Percentiles rank a stretch among this genome's conserved stretches.
phyloP scores from a whole-genome alignment of 2,329 filamentous ascomycete genomes.

The Raffaelea albimanens region DNA sequence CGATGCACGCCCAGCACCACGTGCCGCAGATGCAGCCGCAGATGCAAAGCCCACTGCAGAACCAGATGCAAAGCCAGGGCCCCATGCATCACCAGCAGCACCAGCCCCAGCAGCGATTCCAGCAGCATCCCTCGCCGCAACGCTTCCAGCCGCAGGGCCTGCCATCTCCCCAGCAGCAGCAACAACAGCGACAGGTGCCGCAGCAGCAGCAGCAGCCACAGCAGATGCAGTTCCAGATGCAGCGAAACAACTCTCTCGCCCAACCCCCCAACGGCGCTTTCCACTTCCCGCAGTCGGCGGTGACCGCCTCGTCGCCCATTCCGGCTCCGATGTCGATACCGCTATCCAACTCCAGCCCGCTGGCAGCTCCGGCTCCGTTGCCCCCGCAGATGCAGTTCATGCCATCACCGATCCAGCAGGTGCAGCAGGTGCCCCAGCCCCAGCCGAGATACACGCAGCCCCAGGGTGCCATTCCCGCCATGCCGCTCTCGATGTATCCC shows the following conservation, averaged over 20 bases:
- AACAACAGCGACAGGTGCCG: slow-evolving; percentile 3
- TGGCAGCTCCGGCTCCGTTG: neutral
- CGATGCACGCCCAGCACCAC: neutral
- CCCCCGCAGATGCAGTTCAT: slow-evolving; percentile 9
- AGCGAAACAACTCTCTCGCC: slow-evolving; percentile 5
- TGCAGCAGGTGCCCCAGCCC: too few species aligned
- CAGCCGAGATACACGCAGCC: slow-evolving; percentile 2
- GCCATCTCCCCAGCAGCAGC: too few species aligned
- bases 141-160: neutral
- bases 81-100: neutral
- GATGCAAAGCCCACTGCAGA: slow-evolving; percentile 1
- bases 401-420: slow-evolving; percentile 4
- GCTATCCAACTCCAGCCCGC: neutral
- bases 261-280: slow-evolving; percentile 3
- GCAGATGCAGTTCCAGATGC: slow-evolving; percentile 7
- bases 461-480: slow-evolving; percentile 2
- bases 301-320: slow-evolving; percentile 3
- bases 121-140: slow-evolving; percentile 2
- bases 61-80: neutral
- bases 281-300: slow-evolving; percentile 5
- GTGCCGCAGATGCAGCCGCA: slow-evolving; percentile 1
- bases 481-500: slow-evolving; percentile 7
- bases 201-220: neutral
- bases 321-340: slow-evolving; percentile 6
- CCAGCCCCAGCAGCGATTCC: neutral